Evolutionary conservation across 257 asterid species (phyloP).

Genomic region (Ilex aquifolium): DNA sequence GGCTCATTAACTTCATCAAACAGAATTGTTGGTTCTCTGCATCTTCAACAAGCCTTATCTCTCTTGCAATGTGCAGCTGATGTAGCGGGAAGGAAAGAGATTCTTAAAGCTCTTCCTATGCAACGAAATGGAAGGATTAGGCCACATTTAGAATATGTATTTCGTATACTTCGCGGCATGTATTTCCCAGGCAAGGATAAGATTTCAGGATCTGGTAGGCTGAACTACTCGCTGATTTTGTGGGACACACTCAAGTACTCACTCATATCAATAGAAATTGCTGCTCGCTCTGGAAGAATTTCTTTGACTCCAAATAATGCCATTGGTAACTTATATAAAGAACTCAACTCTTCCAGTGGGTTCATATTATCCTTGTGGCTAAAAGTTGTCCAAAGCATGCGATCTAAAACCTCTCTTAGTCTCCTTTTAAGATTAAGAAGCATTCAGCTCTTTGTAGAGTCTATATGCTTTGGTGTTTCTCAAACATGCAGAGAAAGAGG

Average conservation of each 20-base stretch:
- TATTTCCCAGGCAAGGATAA: conserved; percentile 67
- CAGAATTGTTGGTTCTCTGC: conserved; percentile 28
- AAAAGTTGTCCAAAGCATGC: conserved; percentile 54
- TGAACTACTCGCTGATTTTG: conserved; percentile 57
- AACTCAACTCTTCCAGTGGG: conserved; percentile 75
- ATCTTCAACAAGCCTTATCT: conserved; percentile 51
- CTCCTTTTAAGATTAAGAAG: conserved; percentile 63
- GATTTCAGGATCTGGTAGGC: conserved; percentile 61
- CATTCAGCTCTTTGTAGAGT: conserved; percentile 63
- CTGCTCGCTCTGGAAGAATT: conserved; percentile 68
- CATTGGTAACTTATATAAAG: conserved; percentile 54
- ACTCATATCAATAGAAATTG: conserved; percentile 70
- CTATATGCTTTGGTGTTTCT: conserved; percentile 44
- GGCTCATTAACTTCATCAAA: conserved; percentile 28
- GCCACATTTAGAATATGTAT: conserved; percentile 55
- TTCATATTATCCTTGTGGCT: conserved; percentile 75
- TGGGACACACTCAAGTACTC: conserved; percentile 93
- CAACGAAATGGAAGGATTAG: conserved; percentile 32
- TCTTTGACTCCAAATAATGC: conserved; percentile 65
- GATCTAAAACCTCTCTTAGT: conserved; percentile 39
- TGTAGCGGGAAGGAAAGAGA: conserved; percentile 42
- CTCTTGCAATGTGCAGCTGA: conserved; percentile 57
- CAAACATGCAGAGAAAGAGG: conserved; percentile 37
- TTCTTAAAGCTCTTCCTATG: conserved; percentile 50
- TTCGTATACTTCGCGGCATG: conserved; percentile 55